Evolutionary conservation across 1,139 yeast genomes (phyloP).

Genomic region (Yamadazyma friedrichii): DNA sequence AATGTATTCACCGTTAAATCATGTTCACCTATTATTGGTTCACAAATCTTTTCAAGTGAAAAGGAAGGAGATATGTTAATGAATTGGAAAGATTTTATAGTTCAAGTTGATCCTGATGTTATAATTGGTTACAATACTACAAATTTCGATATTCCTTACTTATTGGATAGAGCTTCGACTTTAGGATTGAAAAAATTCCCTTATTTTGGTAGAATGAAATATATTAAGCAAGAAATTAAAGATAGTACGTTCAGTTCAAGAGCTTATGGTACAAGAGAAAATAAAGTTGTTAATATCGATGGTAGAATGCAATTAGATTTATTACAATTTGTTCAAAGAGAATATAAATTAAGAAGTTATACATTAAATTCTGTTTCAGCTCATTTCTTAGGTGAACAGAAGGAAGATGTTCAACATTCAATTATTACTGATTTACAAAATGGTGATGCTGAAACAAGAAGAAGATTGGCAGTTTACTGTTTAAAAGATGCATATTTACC

Average conservation of each 20-base stretch:
- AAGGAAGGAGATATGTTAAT: slow-evolving; percentile 80
- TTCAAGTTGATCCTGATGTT: slow-evolving; percentile 89
- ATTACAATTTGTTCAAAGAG: slow-evolving; percentile 90
- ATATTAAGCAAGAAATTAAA: slow-evolving; percentile 70
- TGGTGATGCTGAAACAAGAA: slow-evolving; percentile 87
- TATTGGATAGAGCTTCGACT: slow-evolving; percentile 82
- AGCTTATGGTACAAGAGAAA: slow-evolving; percentile 95
- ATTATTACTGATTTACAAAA: slow-evolving; percentile 93
- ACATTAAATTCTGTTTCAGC: slow-evolving; percentile 96
- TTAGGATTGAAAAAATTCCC: slow-evolving; percentile 71
- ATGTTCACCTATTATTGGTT: slow-evolving; percentile 91
- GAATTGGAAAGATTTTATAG: slow-evolving; percentile 84
- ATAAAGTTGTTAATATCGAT: slow-evolving; percentile 86
- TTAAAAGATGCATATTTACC: slow-evolving; percentile 95
- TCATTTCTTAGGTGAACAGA: slow-evolving; percentile 89
- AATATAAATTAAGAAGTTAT: slow-evolving; percentile 89
- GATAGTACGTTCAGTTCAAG: slow-evolving; percentile 87
- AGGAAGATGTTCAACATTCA: slow-evolving; percentile 97
- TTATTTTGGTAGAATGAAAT: slow-evolving; percentile 74
- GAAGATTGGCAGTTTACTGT: slow-evolving; percentile 96
- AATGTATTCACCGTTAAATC: slow-evolving; percentile 92
- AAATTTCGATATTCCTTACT: slow-evolving; percentile 92
- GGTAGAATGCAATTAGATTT: slow-evolving; percentile 95
- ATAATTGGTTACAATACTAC: slow-evolving; percentile 94
- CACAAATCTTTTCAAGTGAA: slow-evolving; percentile 76